Base-by-base conservation (phyloP, 2,329 filamentous ascomycete species). In the Colletotrichum higginsianum region DNA sequence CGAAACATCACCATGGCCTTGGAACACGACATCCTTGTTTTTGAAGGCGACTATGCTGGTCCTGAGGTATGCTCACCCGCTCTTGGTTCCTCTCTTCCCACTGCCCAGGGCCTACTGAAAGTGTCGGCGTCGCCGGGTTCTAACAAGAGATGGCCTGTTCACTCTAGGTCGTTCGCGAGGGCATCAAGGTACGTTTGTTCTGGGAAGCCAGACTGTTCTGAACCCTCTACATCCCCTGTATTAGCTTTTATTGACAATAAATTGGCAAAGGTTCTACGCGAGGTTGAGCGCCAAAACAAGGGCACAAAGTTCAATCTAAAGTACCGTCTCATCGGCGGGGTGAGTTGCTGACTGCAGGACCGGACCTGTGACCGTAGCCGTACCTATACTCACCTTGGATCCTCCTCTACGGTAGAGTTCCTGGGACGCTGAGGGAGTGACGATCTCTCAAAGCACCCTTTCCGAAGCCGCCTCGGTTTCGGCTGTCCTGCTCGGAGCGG, bases 401-500 rank as follows among this genome's bases (percentile, higher is more conserved):
- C 42, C 8, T 26, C 21, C 18, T 30, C 2, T n/a, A 3, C 77
- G 23, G 23, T 26, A 98, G 95, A 93, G 91, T 81, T 98, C 95
- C 60, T 98, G 98, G 83, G 92, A 98, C 79, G 91, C 91, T 23
- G 90, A 91, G 79, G 94, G 94, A 77, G 88, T 85, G 38, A 91
- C 96, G 38, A 86, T 98, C 73, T 97, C 95, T 63, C 91, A 96
- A 77, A 90, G 93, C 78, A 94, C 95, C 73, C 92, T 98, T 77
- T 85, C 85, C 15, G 95, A 94, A 44, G 95, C 94, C 15, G 55
- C 76, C 95, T 97, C 83, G 86, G 88, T 62, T 95, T 40, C 95
- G 82, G 96, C 95, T 49, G 93, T 98, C 72, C 91, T 98, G 71
- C 91, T 98, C 65, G 96, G 95, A 76, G 94, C 96, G 76, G 97